Base-by-base conservation (phyloP, 805 yeast species). In the Metschnikowia baotianmanensis region DNA sequence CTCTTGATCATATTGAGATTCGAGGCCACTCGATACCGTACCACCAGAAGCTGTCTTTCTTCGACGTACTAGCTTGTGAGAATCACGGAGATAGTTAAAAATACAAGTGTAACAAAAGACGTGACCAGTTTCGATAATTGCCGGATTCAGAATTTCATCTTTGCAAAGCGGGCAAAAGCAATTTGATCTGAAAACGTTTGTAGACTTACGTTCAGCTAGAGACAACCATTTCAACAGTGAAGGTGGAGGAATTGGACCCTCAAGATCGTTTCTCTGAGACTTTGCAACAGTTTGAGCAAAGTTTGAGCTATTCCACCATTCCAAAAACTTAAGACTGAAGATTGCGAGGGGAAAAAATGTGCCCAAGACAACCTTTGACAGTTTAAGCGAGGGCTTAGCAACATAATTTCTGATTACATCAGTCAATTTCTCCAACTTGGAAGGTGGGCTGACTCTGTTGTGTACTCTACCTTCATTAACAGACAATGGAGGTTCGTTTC, bases 81-180 rank as follows among this genome's bases (percentile, higher is more conserved):
- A 68, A 31, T 76, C 72, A 21, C 76, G 69, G 32, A 90, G 66
- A 54, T 77, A 77, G 35, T 76, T 74, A 55, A 78, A 79, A 12
- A 90, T 87, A 61, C 98, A 93, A 10, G 86, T 79, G 61, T 90
- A 89, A 61, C 96, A 89, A 51, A 83, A 86, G 0, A 88, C 95
- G 47, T 80, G 82, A 0, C 99, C 99, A 0, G 98, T 88, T 57
- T 90, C 98, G 25, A 91, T 78, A 10, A 84, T 77, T 0, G 96
- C 87, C 3, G 96, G 96, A 52, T 86, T 88, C 23, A 75, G 76
- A 11, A 89, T 76, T 13, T 59, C 67, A 9, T 77, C 62, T 20
- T 74, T 62, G 56, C 98, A 91, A 11, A 91, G 57, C 1, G 90
- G 86, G 62, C 97, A 91, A 2, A 48, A 32, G 9, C 57, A 55